A percentile compares a stretch with the other conserved stretches of the same genome.
Evolutionary conservation across 345 rosid genomes (phyloP).

Genomic region (Gossypium mustelinum): DNA sequence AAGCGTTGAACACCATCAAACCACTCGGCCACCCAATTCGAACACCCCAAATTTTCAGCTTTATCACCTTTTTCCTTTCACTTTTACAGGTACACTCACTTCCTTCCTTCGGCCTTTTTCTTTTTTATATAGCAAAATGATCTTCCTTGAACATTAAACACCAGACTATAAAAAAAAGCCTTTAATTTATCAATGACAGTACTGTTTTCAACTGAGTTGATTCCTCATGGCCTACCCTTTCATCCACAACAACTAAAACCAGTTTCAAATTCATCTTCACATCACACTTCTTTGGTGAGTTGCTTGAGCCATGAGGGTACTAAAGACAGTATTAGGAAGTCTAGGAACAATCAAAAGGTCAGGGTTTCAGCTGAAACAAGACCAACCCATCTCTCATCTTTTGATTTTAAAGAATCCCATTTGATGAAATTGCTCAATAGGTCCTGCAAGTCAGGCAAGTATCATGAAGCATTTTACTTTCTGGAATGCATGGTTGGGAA

Average conservation of each 20-base stretch:
- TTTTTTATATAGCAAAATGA: not conserved
- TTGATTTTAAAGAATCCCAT: slow-evolving; percentile 55
- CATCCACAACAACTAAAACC: slow-evolving; percentile 25
- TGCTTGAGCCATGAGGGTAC: slow-evolving; percentile 18
- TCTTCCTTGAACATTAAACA: slow-evolving; percentile 16
- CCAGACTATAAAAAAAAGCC: not conserved
- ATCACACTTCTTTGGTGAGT: slow-evolving; percentile 14
- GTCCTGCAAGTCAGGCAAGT: slow-evolving; percentile 57
- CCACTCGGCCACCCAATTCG: not conserved
- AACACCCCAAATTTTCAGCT: not conserved
- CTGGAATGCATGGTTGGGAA: slow-evolving; percentile 64
- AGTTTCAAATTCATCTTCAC: slow-evolving; percentile 30
- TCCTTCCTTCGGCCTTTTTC: not conserved
- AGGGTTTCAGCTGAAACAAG: slow-evolving; percentile 35
- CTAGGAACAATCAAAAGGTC: slow-evolving; percentile 15
- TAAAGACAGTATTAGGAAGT: not conserved
- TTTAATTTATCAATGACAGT: slow-evolving; percentile 22
- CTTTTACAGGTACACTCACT: slow-evolving; percentile 10
- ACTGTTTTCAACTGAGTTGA: slow-evolving; percentile 30
- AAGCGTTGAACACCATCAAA: not conserved
- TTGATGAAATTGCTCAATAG: slow-evolving; percentile 49
- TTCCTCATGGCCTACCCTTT: slow-evolving; percentile 27
- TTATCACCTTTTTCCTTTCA: not conserved
- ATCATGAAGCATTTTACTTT: slow-evolving; percentile 57
- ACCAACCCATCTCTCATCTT: slow-evolving; percentile 44